Percentiles rank a stretch among this genome's conserved stretches.
These are phyloP conservation scores for Debaryomyces sp. DNA, from an alignment of 1,139 yeast species.

Conservation along the genomic window DNA sequence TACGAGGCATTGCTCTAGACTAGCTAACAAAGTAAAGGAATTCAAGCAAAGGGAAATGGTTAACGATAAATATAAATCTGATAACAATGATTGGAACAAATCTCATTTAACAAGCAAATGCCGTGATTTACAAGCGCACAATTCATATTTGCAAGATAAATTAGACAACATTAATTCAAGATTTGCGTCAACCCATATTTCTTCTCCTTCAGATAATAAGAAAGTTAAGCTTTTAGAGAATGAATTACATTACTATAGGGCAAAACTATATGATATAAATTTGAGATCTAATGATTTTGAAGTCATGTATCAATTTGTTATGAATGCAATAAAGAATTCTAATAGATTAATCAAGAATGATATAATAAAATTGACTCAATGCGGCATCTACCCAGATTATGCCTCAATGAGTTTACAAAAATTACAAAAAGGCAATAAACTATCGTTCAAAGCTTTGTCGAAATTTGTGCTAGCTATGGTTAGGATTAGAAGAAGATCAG, in stretches of 20 bases:
- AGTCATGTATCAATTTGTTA: slow-evolving; percentile 53
- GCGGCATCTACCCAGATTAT: slow-evolving; percentile 57
- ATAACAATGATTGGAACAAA: slow-evolving; percentile 3
- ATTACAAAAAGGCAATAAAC: slow-evolving; percentile 12
- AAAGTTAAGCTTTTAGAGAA: slow-evolving; percentile 20
- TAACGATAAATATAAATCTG: slow-evolving; percentile 6
- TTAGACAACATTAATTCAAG: slow-evolving; percentile 19
- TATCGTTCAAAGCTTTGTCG: slow-evolving; percentile 41
- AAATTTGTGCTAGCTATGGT: slow-evolving; percentile 60
- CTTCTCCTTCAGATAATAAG: slow-evolving; percentile 7
- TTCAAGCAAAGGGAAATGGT: slow-evolving; percentile 13
- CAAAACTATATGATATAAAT: slow-evolving; percentile 39
- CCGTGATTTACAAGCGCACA: slow-evolving; percentile 13
- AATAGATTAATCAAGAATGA: slow-evolving; percentile 43
- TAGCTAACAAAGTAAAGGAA: slow-evolving; percentile 33
- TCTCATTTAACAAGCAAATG: slow-evolving; percentile 7
- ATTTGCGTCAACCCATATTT: slow-evolving; percentile 7
- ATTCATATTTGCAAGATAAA: slow-evolving; percentile 20
- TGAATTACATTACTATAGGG: slow-evolving; percentile 40
- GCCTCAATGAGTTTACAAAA: slow-evolving; percentile 20
- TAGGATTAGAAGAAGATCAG: slow-evolving; percentile 46
- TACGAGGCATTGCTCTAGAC: slow-evolving; percentile 31
- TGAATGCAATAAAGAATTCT: slow-evolving; percentile 48
- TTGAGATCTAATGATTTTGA: slow-evolving; percentile 50
- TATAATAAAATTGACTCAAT: slow-evolving; percentile 43